These are phyloP conservation scores for Cadophora malorum DNA, from an alignment of 2,329 filamentous ascomycete genomes.

Conservation along the genomic window DNA sequence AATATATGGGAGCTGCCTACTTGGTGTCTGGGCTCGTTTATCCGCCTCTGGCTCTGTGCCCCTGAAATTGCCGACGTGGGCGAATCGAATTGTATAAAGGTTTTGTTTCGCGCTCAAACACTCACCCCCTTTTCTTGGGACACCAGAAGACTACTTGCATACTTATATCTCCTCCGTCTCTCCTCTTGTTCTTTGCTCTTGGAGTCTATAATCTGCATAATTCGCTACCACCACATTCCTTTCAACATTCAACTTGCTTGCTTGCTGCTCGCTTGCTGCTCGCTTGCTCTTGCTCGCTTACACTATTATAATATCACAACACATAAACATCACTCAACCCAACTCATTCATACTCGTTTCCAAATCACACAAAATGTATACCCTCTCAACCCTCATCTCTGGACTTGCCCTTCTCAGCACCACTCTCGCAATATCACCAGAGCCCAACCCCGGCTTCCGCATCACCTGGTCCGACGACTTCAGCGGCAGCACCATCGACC, in stretches of 20 bases:
- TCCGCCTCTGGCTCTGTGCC: neutral
- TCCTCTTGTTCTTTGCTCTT: slow-evolving; percentile 1
- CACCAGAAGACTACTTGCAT: neutral
- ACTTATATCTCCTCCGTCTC: neutral
- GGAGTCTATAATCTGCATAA: neutral
- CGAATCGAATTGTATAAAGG: slow-evolving; percentile 11
- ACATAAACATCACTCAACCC: neutral
- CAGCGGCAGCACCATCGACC: slow-evolving; percentile 23
- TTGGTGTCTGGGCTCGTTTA: slow-evolving; percentile 10
- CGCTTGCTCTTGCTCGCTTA: slow-evolving; percentile 14
- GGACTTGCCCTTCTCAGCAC: slow-evolving; percentile 20
- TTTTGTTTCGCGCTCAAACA: slow-evolving; percentile 18
- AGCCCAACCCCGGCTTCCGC: slow-evolving; percentile 29
- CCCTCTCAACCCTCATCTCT: slow-evolving; percentile 13
- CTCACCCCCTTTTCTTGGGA: neutral
- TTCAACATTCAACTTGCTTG: neutral
- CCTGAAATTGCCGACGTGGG: slow-evolving; percentile 17
- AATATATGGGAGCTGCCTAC: slow-evolving; percentile 9
- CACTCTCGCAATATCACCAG: slow-evolving; percentile 26
- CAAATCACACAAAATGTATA: slow-evolving; percentile 43
- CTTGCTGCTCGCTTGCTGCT: neutral
- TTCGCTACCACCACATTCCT: slow-evolving; percentile 11
- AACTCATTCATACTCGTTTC: too few species aligned
- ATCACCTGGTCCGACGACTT: slow-evolving; percentile 38
- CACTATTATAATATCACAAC: neutral